Base-by-base conservation (phyloP, 2,329 filamentous ascomycete species). In the Trichophyton rubrum region DNA sequence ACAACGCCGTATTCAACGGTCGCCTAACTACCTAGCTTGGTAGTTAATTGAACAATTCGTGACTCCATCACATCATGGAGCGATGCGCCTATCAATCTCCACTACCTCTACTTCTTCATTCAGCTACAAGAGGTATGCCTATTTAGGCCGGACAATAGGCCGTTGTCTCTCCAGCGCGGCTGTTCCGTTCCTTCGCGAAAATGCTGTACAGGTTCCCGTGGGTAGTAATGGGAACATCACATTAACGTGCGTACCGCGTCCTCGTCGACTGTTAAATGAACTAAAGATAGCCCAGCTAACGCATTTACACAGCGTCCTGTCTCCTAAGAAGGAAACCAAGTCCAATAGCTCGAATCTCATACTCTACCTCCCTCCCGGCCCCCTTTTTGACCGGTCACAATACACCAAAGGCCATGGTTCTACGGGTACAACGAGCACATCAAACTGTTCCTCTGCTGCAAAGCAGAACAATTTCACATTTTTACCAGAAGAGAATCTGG, bases 301-400 rank as follows among this genome's bases (percentile, higher is more conserved):
- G 9, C 33, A 4, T 35, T n/a, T 17, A n/a, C 33, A 30, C 45
- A 63, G 62, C 11, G 30, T 63, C n/a, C 17, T 63, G 2, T 35
- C 59, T 22, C 60, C 62, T 3, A 24, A n/a, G 20, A n/a, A 20
- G 24, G 5, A 47, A 9, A 6, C 60, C 8, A 8, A 24, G 2
- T 15, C n/a, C 11, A 15, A 8, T 27, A 57, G 56, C 9, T 66
- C 66, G 27, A 70, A 70, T 65, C 67, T 75, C 8, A 69, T 74
- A 40, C 64, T 75, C 38, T 70, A 72, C 49, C 68, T 75, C 5
- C 73, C 73, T n/a, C 66, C 70, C 15, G 73, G 73, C 11, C 71
- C 73, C 24, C 40, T 72, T 9, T 71, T 71, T 30, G 61, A 60
- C 15, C 24, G 43, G 56, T 22, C 17, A 3, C 49, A 15, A 27